Evolutionary conservation across 1,284 basidiomycete genomes (phyloP).

Genomic region (Neolentinus lepideus): DNA sequence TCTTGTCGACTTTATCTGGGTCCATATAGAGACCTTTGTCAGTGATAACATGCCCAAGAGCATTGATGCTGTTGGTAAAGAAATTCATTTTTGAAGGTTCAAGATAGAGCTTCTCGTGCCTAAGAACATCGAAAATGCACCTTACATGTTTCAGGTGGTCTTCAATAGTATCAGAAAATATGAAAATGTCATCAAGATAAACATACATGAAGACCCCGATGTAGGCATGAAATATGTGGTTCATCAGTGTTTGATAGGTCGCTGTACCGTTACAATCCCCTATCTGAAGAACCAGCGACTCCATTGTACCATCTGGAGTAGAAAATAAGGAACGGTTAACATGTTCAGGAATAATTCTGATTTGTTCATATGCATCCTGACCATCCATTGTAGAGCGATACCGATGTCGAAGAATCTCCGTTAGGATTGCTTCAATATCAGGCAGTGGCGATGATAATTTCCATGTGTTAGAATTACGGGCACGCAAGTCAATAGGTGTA

Average conservation of each 20-base stretch:
- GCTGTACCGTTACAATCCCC: slow-evolving; percentile 22
- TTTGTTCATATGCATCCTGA: slow-evolving; percentile 28
- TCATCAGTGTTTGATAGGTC: slow-evolving; percentile 23
- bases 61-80: slow-evolving; percentile 13
- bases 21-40: slow-evolving; percentile 23
- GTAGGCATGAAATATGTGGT: slow-evolving; percentile 18
- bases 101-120: not conserved
- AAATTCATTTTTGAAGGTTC: not conserved
- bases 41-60: slow-evolving; percentile 24
- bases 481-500: slow-evolving; percentile 6
- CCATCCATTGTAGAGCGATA: slow-evolving; percentile 24
- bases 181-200: slow-evolving; percentile 28
- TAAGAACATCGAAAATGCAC: slow-evolving; percentile 21
- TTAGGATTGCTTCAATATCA: slow-evolving; percentile 21
- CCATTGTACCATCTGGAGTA: slow-evolving; percentile 27
- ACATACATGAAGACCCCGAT: slow-evolving; percentile 23
- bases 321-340: slow-evolving; percentile 16
- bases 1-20: slow-evolving; percentile 20
- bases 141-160: slow-evolving; percentile 26
- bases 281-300: slow-evolving; percentile 23
- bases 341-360: slow-evolving; percentile 23
- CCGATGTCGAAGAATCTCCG: slow-evolving; percentile 8
- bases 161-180: slow-evolving; percentile 24
- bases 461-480: slow-evolving; percentile 17
- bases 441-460: slow-evolving; percentile 16